A percentile compares a stretch with the other conserved stretches of the same genome.
Evolutionary conservation across 176 grass and related monocot genomes (phyloP).

Genomic region (Juncus inflexus): DNA sequence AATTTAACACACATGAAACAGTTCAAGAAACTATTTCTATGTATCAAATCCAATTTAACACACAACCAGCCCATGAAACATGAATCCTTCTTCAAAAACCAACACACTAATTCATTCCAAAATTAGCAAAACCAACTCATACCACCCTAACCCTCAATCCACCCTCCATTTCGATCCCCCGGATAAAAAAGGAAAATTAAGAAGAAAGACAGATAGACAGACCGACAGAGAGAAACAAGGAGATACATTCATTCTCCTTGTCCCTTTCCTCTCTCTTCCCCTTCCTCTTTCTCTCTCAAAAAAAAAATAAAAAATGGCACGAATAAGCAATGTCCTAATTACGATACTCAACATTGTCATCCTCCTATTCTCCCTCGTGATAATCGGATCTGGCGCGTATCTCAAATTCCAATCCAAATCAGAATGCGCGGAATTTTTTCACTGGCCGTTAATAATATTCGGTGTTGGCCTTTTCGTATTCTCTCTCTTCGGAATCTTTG

Average conservation of each 20-base stretch:
- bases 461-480: constrained; percentile 46
- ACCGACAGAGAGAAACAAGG: constrained; percentile 18
- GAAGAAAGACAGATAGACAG: neutral
- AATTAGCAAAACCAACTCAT: constrained; percentile 27
- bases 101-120: constrained; percentile 1
- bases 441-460: constrained; percentile 34
- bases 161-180: constrained; percentile 5
- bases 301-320: constrained; percentile 34
- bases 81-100: constrained; percentile 1
- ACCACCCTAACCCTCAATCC: constrained; percentile 3
- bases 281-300: neutral
- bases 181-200: constrained; percentile 3
- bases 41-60: constrained; percentile 20
- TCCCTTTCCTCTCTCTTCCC: constrained; percentile 9
- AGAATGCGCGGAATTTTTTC: constrained; percentile 51
- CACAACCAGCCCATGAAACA: constrained; percentile 1
- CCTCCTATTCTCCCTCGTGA: constrained; percentile 38
- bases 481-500: constrained; percentile 45
- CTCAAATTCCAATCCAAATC: constrained; percentile 25
- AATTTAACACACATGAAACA: too few species aligned
- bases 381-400: constrained; percentile 40
- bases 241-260: neutral
- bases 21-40: neutral
- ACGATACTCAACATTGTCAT: constrained; percentile 38
- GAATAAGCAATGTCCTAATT: constrained; percentile 49